Conservation (phyloP, 2,329 filamentous ascomycete species). For the Ophiostoma pallidulum region DNA sequence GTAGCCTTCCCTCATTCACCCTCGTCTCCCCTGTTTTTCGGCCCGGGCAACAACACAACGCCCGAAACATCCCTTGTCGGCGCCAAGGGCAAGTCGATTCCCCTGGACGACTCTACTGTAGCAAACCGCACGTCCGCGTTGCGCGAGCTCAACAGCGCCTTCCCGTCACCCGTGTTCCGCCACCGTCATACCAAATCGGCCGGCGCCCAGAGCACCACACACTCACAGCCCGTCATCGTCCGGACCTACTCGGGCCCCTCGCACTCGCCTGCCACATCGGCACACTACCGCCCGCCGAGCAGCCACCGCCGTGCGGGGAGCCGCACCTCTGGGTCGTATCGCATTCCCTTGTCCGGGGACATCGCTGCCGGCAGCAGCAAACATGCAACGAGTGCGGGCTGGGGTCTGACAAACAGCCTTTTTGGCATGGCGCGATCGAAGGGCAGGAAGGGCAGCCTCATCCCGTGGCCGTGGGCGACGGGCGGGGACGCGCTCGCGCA, state of each 20-base stretch:
- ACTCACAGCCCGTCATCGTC: constrained; percentile 57
- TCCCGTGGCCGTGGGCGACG: constrained; percentile 23
- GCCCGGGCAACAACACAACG: constrained; percentile 34
- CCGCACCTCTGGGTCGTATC: constrained; percentile 19
- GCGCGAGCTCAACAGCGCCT: constrained; percentile 49
- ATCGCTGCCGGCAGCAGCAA: constrained; percentile 8
- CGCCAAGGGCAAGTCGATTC: constrained; percentile 47
- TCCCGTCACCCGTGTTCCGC: constrained; percentile 36
- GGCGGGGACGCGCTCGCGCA: constrained; percentile 16
- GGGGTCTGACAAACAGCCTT: constrained; percentile 10
- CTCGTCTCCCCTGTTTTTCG: constrained; percentile 39
- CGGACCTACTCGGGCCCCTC: constrained; percentile 49
- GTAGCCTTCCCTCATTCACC: constrained; percentile 22
- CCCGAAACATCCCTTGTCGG: constrained; percentile 37
- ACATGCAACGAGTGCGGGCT: constrained; percentile 10
- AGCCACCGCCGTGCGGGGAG: constrained; percentile 24
- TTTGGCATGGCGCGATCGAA: constrained; percentile 35
- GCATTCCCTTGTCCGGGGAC: constrained; percentile 21
- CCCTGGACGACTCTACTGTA: constrained; percentile 46
- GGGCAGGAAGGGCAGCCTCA: constrained; percentile 28
- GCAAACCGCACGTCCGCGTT: constrained; percentile 50
- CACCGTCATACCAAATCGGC: constrained; percentile 49
- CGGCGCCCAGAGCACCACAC: constrained; percentile 47
- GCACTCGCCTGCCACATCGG: constrained; percentile 18
- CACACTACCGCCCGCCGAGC: constrained; percentile 20